Conservation (phyloP, 2,329 filamentous ascomycete species). For the Geosmithia flava region DNA sequence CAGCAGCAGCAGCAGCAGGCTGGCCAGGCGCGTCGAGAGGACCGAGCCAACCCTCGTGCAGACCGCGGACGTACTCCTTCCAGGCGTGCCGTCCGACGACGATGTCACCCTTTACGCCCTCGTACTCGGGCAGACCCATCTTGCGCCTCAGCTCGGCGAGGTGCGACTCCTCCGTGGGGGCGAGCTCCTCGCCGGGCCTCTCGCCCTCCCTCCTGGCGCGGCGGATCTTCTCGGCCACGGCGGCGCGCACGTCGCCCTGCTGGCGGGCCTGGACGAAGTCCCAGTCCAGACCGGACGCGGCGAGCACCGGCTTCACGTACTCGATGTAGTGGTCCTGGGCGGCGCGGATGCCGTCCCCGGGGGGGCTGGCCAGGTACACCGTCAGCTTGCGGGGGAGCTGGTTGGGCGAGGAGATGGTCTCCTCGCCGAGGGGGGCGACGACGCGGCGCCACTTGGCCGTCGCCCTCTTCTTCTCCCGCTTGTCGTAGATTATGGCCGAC, state of each 20-base stretch:
- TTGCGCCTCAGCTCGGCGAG: conserved; percentile 51
- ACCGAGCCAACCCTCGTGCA: conserved; percentile 95
- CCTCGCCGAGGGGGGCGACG: conserved; percentile 72
- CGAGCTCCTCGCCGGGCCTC: conserved; percentile 32
- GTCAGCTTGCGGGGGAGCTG: conserved; percentile 75
- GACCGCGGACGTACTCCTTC: conserved; percentile 90
- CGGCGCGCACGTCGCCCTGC: conserved; percentile 85
- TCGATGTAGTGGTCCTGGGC: conserved; percentile 95
- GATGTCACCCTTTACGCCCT: conserved; percentile 69
- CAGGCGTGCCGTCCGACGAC: conserved; percentile 85
- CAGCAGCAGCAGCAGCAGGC: conserved; percentile 6
- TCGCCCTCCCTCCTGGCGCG: conserved; percentile 51
- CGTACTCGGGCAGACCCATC: conserved; percentile 57
- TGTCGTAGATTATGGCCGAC: conserved; percentile 79
- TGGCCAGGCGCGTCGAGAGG: conserved; percentile 53
- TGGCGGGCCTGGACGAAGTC: conserved; percentile 86
- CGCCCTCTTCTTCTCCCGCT: conserved; percentile 72
- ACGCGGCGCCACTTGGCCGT: conserved; percentile 78
- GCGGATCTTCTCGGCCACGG: conserved; percentile 75
- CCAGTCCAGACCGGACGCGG: conserved; percentile 86
- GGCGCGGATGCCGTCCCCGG: conserved; percentile 68
- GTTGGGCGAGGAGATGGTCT: conserved; percentile 55
- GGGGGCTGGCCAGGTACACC: conserved; percentile 74
- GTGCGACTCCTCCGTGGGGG: conserved; percentile 36
- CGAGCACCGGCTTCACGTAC: conserved; percentile 87